Evolutionary conservation across 768 basidiomycete species (phyloP).

Genomic region (Cystofilobasidium capitatum): DNA sequence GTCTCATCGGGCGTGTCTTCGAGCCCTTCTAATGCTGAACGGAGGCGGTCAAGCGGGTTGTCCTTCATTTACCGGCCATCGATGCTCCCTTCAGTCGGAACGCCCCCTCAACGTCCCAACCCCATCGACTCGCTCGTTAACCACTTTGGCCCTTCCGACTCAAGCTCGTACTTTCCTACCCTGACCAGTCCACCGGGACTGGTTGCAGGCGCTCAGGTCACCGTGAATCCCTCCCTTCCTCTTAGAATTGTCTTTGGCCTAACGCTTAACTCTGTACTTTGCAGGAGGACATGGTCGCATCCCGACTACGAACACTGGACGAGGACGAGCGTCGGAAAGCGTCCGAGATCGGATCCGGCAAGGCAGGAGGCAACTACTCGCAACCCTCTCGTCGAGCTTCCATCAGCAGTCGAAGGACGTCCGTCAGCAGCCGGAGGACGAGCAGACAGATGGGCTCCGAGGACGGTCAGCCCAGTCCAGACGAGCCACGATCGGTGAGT

Average conservation of each 20-base stretch:
- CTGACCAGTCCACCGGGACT: not conserved
- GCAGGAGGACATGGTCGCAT: constrained; percentile 15
- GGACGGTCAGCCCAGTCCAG: not conserved
- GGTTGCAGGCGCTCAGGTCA: not conserved
- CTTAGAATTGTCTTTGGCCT: not conserved
- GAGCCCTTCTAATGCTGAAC: not conserved
- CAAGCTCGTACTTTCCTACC: not conserved
- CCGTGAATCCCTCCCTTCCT: not conserved
- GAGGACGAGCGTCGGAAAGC: constrained; percentile 12
- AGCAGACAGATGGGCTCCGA: not conserved
- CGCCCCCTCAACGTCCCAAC: not conserved
- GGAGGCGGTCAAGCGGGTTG: not conserved
- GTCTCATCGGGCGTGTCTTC: not conserved
- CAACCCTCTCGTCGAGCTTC: not conserved
- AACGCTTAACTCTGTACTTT: not conserved
- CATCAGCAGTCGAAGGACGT: not conserved
- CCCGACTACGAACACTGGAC: not conserved
- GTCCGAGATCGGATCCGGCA: constrained; percentile 1
- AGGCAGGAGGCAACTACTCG: constrained; percentile 5
- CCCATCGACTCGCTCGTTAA: not conserved
- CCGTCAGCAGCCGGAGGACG: not conserved
- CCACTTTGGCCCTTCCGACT: not conserved
- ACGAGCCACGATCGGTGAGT: not conserved
- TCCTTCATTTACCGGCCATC: not conserved
- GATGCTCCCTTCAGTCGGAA: not conserved